Base-by-base conservation (phyloP, 2,329 filamentous ascomycete genomes). In the Pseudogymnoascus sp. region DNA sequence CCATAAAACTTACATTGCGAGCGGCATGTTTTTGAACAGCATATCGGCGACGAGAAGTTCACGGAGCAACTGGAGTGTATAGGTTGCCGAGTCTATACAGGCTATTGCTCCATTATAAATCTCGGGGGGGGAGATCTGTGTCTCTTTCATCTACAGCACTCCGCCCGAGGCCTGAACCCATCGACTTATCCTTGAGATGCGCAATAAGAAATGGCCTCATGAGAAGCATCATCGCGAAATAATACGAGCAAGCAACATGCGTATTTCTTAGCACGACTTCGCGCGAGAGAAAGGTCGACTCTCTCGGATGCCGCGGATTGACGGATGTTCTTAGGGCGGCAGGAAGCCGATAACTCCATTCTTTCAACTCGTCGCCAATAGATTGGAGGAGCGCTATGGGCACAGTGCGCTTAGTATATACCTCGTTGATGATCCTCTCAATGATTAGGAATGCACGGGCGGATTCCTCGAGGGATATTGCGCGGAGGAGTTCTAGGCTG, bases 231-330 rank as follows among this genome's bases (percentile, higher is more conserved):
- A 67, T 63, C 7, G 62, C 59, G 33, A 67, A 67, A 44, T 67
- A 66, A 44, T 67, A 66, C 1, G 64, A n/a, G 40, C 65, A 67
- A 31, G 65, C 59, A n/a, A 65, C 60, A 31, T 67, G 65, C n/a
- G 65, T 61, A 44, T 63, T 65, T 10, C 65, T 65, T 10, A 66
- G 15, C 7, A 46, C 56, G 35, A 46, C 23, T 61, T 37, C 56
- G 4, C 50, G 62, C 9, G 60, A 56, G 7, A n/a, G 44, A 44
- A 29, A 38, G 23, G 3, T 40, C 46, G 62, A 60, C n/a, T 33
- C 29, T 29, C 59, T 62, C 10, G 59, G 17, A 31, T 37, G 11
- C 35, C 29, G 19, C 13, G 59, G 17, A 7, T 31, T 35, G 6
- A 23, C 26, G 19, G 42, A n/a, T 13, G 59, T 61, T 29, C 59